Evolutionary conservation across 2,329 filamentous ascomycete species (phyloP).

Genomic region (Pseudocercospora fijiensis): DNA sequence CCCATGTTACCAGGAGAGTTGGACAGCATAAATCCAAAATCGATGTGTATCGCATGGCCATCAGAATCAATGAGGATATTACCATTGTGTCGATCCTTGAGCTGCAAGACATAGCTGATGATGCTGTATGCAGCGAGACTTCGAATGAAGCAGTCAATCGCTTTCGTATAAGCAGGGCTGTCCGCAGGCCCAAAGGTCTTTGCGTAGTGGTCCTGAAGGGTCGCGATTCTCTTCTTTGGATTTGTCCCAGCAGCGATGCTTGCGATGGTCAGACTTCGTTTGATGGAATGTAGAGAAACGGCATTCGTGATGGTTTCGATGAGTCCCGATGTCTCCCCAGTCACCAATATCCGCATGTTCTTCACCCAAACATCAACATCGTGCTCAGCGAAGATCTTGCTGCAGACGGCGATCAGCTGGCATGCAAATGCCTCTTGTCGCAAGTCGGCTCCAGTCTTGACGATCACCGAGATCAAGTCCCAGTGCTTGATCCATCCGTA

Average conservation of each 20-base stretch:
- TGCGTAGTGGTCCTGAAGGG: slow-evolving; percentile 76
- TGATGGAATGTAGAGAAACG: slow-evolving; percentile 81
- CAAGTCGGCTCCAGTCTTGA: slow-evolving; percentile 75
- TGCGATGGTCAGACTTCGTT: slow-evolving; percentile 75
- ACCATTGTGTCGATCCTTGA: slow-evolving; percentile 84
- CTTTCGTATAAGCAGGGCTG: slow-evolving; percentile 66
- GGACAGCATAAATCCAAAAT: slow-evolving; percentile 87
- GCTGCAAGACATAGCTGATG: slow-evolving; percentile 77
- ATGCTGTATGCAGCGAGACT: slow-evolving; percentile 84
- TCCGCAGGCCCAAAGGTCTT: slow-evolving; percentile 73
- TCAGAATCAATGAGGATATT: slow-evolving; percentile 84
- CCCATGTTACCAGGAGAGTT: slow-evolving; percentile 82
- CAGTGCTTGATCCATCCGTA: slow-evolving; percentile 90
- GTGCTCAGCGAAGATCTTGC: slow-evolving; percentile 77
- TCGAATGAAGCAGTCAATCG: slow-evolving; percentile 74
- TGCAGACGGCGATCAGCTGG: slow-evolving; percentile 77
- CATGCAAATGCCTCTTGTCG: slow-evolving; percentile 84
- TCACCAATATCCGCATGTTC: slow-evolving; percentile 81
- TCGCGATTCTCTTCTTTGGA: slow-evolving; percentile 73
- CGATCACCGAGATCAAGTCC: slow-evolving; percentile 82
- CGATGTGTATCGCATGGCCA: slow-evolving; percentile 83
- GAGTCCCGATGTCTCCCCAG: slow-evolving; percentile 77
- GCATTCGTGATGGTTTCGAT: slow-evolving; percentile 88
- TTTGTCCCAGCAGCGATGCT: slow-evolving; percentile 71
- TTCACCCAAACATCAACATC: slow-evolving; percentile 81